Evolutionary conservation across 1,284 basidiomycete species (phyloP), one percentile per base, ranked within the genome.

Genomic region (Marasmius fiardii): DNA sequence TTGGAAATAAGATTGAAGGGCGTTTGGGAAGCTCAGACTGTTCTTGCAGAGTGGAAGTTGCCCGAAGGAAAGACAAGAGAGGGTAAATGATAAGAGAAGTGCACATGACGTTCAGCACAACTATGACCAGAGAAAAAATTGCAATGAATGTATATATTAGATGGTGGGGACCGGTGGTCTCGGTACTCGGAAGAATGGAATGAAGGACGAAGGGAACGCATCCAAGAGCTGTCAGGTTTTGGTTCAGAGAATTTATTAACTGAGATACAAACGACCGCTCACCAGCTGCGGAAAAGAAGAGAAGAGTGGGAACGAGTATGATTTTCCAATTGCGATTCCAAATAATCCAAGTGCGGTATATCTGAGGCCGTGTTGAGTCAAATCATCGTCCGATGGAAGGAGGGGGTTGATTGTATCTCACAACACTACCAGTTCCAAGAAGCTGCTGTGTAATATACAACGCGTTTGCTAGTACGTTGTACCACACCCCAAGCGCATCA

Each of bases 311-410:
- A 28, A 52, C 16, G 16, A 37, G 14, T n/a, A 43, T 41, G 23
- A 52, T 20, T n/a, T 43, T 41, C 37, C 35, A 52, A 24, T 41
- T 43, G n/a, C 28, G 39, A 37, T 26, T n/a, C 51, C 51, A 52
- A 24, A 52, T 23, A 43, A 52, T 24, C 51, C 51, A 52, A 16
- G 23, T 43, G 18, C 51, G 51, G 39, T 52, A 52, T 23, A 43
- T 52, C 51, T 52, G 34, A 23, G 3, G 18, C 11, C 7, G 26
- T n/a, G 18, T 10, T 8, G n/a, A 26, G 3, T 28, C 47, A 26
- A 41, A 31, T 31, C 7, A 11, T n/a, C 11, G 20, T 33, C 33
- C 1, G 11, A 6, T 24, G 44, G 4, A 3, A 4, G 37, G 21
- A 20, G 12, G 23, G 3, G 23, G 23, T 28, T 24, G 26, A 26